A percentile compares a stretch with the other conserved stretches of the same genome.
Evolutionary conservation across 1,139 yeast species (phyloP).

Genomic region (Candida albicans): DNA sequence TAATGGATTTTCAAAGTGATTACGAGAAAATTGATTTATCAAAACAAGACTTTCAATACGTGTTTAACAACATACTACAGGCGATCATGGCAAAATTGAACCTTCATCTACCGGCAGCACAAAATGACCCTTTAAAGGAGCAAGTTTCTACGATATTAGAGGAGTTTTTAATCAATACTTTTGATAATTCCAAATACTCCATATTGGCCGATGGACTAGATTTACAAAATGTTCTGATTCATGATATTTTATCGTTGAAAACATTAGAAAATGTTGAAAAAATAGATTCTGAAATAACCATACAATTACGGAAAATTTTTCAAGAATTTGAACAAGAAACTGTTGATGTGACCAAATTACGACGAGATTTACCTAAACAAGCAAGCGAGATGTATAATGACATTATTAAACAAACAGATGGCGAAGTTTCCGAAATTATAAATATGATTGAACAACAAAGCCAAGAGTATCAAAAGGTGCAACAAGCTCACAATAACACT

Average conservation of each 20-base stretch:
- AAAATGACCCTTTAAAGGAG: slow-evolving; percentile 45
- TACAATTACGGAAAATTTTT: slow-evolving; percentile 50
- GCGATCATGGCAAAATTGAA: slow-evolving; percentile 45
- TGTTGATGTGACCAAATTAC: slow-evolving; percentile 48
- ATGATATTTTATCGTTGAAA: slow-evolving; percentile 31
- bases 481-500: too few species aligned
- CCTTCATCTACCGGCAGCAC: slow-evolving; percentile 45
- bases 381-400: slow-evolving; percentile 29
- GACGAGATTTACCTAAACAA: slow-evolving; percentile 52
- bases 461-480: slow-evolving; percentile 14
- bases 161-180: slow-evolving; percentile 45
- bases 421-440: slow-evolving; percentile 26
- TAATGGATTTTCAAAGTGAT: slow-evolving; percentile 14
- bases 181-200: slow-evolving; percentile 53
- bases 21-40: slow-evolving; percentile 47
- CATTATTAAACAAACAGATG: slow-evolving; percentile 31
- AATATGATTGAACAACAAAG: slow-evolving; percentile 15
- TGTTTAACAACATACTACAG: slow-evolving; percentile 44
- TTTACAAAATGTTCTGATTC: slow-evolving; percentile 10
- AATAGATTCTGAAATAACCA: slow-evolving; percentile 59
- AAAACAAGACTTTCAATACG: slow-evolving; percentile 48
- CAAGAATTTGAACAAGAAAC: slow-evolving; percentile 60
- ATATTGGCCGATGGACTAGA: slow-evolving; percentile 51
- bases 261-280: slow-evolving; percentile 55
- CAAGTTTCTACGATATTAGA: slow-evolving; percentile 46